A percentile compares a stretch with the other conserved stretches of the same genome.
Conservation (phyloP, 2,329 filamentous ascomycete species). For the Fusarium sacchari region DNA sequence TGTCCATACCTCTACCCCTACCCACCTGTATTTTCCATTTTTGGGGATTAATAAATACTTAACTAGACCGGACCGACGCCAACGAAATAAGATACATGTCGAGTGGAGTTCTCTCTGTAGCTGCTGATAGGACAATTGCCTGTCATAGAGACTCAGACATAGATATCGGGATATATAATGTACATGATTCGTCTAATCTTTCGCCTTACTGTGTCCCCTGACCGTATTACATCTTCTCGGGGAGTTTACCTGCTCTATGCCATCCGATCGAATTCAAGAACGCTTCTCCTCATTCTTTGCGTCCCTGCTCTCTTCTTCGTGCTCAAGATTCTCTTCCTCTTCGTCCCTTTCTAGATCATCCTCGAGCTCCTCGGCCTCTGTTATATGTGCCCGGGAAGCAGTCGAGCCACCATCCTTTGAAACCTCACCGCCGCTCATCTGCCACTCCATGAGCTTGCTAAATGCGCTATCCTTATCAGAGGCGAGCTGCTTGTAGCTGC, state of each 20-base stretch:
- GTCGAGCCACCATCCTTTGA: constrained; percentile 52
- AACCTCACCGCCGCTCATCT: constrained; percentile 86
- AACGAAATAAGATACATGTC: constrained; percentile 34
- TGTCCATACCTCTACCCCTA: neutral
- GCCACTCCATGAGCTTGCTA: constrained; percentile 97
- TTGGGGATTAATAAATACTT: constrained; percentile 17
- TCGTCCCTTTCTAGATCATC: constrained; percentile 57
- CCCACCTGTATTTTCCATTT: constrained; percentile 20
- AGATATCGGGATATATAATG: constrained; percentile 44
- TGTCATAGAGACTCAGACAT: constrained; percentile 38
- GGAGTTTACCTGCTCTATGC: constrained; percentile 5
- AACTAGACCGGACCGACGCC: constrained; percentile 40
- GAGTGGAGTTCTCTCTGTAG: constrained; percentile 42
- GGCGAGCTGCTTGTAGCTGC: constrained; percentile 82
- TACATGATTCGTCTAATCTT: constrained; percentile 43
- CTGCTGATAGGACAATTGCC: constrained; percentile 24
- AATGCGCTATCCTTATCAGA: constrained; percentile 83
- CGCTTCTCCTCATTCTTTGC: constrained; percentile 33
- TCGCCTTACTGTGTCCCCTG: constrained; percentile 5
- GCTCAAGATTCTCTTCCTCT: constrained; percentile 47
- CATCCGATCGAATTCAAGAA: constrained; percentile 16
- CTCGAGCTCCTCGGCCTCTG: constrained; percentile 63
- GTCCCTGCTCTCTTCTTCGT: constrained; percentile 42
- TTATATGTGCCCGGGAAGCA: constrained; percentile 54
- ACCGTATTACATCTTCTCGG: constrained; percentile 33